Conservation (phyloP, 2,329 filamentous ascomycete species). For the Calycina herbarum region DNA sequence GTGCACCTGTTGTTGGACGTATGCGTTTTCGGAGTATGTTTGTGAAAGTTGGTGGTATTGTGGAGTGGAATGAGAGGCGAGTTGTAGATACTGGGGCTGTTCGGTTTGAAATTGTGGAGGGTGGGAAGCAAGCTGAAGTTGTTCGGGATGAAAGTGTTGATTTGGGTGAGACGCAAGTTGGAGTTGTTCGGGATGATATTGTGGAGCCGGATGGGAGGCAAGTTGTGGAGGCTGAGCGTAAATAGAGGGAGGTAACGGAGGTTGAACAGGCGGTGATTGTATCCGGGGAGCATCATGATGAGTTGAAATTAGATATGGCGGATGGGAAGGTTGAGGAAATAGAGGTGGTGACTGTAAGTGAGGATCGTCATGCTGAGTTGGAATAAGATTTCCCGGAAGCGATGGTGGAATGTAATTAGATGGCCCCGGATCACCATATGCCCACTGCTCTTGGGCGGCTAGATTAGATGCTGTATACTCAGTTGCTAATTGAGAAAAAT, state of each 20-base stretch:
- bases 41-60: background rate
- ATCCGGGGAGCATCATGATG: background rate
- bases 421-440: background rate
- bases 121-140: background rate
- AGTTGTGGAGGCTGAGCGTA: background rate
- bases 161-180: background rate
- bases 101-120: background rate
- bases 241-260: background rate
- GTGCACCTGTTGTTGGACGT: background rate
- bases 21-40: background rate
- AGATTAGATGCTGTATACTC: background rate
- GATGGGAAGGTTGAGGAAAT: background rate
- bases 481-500: background rate
- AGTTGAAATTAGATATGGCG: background rate
- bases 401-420: background rate
- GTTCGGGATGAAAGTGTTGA: background rate
- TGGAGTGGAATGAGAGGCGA: background rate
- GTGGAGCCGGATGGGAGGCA: background rate
- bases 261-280: background rate
- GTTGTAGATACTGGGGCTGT: background rate
- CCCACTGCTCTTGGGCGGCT: background rate
- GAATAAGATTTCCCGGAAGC: background rate
- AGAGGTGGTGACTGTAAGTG: background rate
- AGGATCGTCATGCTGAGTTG: background rate
- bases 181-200: background rate